phyloP scores from a whole-genome alignment of 169 alveolate genomes.

The Plasmodium gallinaceum region DNA sequence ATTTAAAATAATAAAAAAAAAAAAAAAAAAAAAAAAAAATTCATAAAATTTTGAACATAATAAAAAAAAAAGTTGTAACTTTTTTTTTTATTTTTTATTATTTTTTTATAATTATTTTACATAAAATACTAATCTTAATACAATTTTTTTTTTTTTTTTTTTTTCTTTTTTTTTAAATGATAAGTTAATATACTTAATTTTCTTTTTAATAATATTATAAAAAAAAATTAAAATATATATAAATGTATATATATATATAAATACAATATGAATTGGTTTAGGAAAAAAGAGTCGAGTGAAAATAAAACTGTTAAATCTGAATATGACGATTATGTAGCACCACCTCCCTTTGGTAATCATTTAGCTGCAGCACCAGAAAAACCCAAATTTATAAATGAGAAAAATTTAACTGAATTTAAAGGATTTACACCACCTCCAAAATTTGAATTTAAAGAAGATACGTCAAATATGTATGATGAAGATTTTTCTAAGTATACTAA shows the following conservation, averaged over 20 bases:
- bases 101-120: not conserved
- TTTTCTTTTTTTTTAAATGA: too few species aligned
- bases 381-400: slow-evolving; percentile 66
- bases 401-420: slow-evolving; percentile 58
- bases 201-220: too few species aligned
- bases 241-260: slow-evolving; percentile 3
- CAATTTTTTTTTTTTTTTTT: too few species aligned
- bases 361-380: slow-evolving; percentile 60
- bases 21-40: too few species aligned
- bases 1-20: too few species aligned
- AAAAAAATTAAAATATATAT: not conserved
- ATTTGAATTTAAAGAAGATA: slow-evolving; percentile 76
- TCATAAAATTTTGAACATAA: too few species aligned
- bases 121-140: not conserved
- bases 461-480: slow-evolving; percentile 42
- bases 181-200: too few species aligned
- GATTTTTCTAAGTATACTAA: slow-evolving; percentile 75
- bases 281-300: slow-evolving; percentile 55
- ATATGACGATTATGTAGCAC: slow-evolving; percentile 69
- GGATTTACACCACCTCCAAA: slow-evolving; percentile 77
- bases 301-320: slow-evolving; percentile 35
- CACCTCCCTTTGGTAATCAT: slow-evolving; percentile 77
- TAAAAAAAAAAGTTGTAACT: not conserved
- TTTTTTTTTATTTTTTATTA: not conserved
- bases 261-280: slow-evolving; percentile 72